Base-by-base conservation (phyloP, 2,329 filamentous ascomycete genomes). In the Hypomyces perniciosus region DNA sequence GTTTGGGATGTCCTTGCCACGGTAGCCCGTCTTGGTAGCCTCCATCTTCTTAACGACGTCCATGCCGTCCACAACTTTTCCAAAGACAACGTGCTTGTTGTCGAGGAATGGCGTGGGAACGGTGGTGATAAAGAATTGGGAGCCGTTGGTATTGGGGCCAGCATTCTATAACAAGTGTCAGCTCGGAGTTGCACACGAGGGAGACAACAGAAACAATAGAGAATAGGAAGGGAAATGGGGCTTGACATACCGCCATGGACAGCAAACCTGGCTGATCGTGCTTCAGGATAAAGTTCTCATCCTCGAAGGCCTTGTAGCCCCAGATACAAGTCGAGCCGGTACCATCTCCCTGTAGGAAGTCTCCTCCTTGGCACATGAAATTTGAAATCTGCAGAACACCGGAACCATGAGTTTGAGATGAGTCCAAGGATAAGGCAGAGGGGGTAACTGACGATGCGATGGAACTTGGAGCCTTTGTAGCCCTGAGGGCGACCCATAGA, bases 361-460 rank as follows among this genome's bases (percentile, higher is more conserved):
- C 93, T 48, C 93, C 93, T 42, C 92, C 92, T 69, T 99, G 93
- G 63, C 93, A 88, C 92, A 97, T 97, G 73, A 97, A 96, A 62
- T 88, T 87, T 71, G 88, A 88, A 68, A 96, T 96, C 89, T 95
- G 30, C 12, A 8, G 12, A 5, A 46, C 2, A 51, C 12, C 26
- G 2, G 12, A 4, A 12, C n/a, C 10, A 4, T 20, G 29, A 12
- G 8, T 8, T 10, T n/a, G 38, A 31, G 8, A 6, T 33, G 8
- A 43, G 27, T 51, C 54, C 37, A 61, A 50, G 40, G 26, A 44
- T 38, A 48, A 13, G 46, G 34, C 30, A 34, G n/a, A 8, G 37
- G 29, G 7, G 5, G 28, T 1, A 13, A 75, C 86, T 62, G 71
- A 95, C 90, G 61, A 97, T 89, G 52, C 93, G 85, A 71, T 97